Percentiles rank a stretch among this genome's conserved stretches.
phyloP scores from a whole-genome alignment of 192 early-diverging fungal species.

The Spizellomyces sp. region DNA sequence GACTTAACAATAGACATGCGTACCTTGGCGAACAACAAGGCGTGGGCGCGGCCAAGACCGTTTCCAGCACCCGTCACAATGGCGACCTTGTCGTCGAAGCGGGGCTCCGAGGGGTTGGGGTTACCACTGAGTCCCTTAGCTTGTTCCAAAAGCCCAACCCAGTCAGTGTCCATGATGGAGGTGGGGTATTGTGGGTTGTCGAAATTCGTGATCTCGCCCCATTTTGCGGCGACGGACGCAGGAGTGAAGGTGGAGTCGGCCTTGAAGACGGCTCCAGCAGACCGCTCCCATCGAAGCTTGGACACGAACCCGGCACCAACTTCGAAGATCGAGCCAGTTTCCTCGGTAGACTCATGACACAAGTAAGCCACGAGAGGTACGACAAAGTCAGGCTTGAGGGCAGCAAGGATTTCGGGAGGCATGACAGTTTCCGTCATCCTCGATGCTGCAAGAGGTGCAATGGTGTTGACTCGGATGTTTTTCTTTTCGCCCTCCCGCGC shows the following conservation, averaged over 20 bases:
- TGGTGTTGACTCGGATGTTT: constrained; percentile 90
- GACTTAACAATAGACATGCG: neutral
- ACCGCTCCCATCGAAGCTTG: constrained; percentile 91
- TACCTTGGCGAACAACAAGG: constrained; percentile 78
- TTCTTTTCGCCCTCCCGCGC: constrained; percentile 93
- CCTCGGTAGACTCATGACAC: constrained; percentile 74
- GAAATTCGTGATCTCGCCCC: constrained; percentile 72
- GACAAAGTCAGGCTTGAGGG: constrained; percentile 95
- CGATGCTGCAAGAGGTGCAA: constrained; percentile 96
- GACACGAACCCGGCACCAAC: constrained; percentile 94
- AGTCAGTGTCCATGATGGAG: constrained; percentile 80
- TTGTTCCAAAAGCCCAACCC: constrained; percentile 74
- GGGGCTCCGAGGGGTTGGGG: constrained; percentile 55
- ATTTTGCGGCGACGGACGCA: constrained; percentile 75
- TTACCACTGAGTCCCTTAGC: constrained; percentile 71
- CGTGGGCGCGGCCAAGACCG: constrained; percentile 91
- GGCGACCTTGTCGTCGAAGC: constrained; percentile 79
- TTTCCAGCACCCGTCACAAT: constrained; percentile 90
- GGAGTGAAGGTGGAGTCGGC: constrained; percentile 85
- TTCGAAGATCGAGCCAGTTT: constrained; percentile 91
- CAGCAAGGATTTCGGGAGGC: constrained; percentile 93
- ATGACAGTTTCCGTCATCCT: constrained; percentile 92
- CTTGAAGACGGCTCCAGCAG: constrained; percentile 88
- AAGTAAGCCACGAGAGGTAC: constrained; percentile 92
- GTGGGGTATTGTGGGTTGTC: constrained; percentile 67